These are phyloP conservation scores for Heliosperma pusillum DNA, from an alignment of 148 eudicot genomes.

Conservation along the genomic window DNA sequence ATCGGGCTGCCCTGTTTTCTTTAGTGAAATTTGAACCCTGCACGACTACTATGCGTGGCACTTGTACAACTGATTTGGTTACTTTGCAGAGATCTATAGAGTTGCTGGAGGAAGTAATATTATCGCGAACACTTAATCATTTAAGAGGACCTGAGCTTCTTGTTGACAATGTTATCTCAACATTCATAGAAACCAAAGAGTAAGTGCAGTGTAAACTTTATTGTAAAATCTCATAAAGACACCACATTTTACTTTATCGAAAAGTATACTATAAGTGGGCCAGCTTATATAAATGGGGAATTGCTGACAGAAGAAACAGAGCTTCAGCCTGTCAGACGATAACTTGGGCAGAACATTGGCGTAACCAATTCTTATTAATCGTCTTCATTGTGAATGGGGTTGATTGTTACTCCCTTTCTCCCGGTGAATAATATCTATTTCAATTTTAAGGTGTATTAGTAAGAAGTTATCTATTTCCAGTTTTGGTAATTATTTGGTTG, in stretches of 20 bases:
- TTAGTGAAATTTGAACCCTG: neutral
- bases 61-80: neutral
- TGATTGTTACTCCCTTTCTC: neutral
- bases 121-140: constrained; percentile 74
- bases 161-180: constrained; percentile 50
- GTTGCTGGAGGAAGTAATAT: constrained; percentile 83
- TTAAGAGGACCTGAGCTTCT: constrained; percentile 52
- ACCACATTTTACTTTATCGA: neutral
- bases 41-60: neutral
- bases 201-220: constrained; percentile 27
- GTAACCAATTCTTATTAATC: neutral
- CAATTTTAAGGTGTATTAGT: no score
- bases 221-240: neutral
- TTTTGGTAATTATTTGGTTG: no score
- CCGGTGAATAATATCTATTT: no score
- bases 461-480: no score
- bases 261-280: neutral
- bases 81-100: constrained; percentile 68
- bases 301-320: neutral
- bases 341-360: neutral
- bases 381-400: neutral
- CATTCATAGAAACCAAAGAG: constrained; percentile 81
- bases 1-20: no score
- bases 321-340: neutral
- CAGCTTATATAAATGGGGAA: neutral